Conservation (phyloP, 176 grass and related monocot species). For the Oryza punctata region DNA sequence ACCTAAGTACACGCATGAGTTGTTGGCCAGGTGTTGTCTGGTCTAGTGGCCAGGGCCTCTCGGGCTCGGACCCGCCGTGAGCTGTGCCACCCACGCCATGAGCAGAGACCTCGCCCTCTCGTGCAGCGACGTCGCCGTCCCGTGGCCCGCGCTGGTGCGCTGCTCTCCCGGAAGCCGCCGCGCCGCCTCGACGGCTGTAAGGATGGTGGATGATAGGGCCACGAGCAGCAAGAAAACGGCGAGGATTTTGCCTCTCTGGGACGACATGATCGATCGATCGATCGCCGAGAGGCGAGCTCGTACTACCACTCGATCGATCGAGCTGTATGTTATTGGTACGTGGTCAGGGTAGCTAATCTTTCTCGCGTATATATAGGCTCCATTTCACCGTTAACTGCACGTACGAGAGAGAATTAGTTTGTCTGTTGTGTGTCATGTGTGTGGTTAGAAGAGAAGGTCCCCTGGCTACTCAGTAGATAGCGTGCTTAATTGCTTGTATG, state of each 20-base stretch:
- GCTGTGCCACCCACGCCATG: conserved; percentile 58
- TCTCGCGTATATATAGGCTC: conserved; percentile 37
- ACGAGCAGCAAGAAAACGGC: conserved; percentile 34
- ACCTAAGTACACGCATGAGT: neutral
- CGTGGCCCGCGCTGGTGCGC: neutral
- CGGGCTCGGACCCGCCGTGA: conserved; percentile 49
- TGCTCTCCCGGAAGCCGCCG: conserved; percentile 40
- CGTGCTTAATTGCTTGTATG: conserved; percentile 34
- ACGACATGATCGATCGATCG: conserved; percentile 1
- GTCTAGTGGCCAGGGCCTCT: conserved; percentile 65
- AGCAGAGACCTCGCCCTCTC: conserved; percentile 58
- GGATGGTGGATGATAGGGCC: conserved; percentile 34
- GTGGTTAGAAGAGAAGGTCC: neutral
- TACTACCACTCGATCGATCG: neutral
- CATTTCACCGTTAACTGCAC: conserved; percentile 14
- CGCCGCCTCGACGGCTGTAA: conserved; percentile 47
- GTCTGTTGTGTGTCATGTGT: conserved; percentile 19
- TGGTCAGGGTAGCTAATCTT: neutral
- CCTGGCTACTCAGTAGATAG: neutral
- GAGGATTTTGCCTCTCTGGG: conserved; percentile 30
- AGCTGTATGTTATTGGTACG: neutral
- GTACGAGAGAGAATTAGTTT: conserved; percentile 36
- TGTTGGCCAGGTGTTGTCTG: neutral
- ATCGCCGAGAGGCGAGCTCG: neutral
- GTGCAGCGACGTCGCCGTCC: conserved; percentile 41